Conservation (phyloP, 1,284 basidiomycete species). For the Naganishia liquefaciens region DNA sequence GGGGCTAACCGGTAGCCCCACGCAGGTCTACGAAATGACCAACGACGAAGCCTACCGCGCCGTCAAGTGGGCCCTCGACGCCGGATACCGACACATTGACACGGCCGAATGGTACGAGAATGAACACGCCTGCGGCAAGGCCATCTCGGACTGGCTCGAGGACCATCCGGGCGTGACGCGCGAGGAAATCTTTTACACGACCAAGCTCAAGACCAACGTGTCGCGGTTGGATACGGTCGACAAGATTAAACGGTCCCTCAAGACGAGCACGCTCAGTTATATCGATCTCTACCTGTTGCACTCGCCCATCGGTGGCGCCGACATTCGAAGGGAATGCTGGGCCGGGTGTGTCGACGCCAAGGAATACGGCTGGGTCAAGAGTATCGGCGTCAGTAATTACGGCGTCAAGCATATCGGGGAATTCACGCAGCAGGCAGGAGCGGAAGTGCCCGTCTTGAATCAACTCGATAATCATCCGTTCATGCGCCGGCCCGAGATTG, state of each 20-base stretch:
- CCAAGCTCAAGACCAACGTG: constrained; percentile 66
- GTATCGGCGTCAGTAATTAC: constrained; percentile 55
- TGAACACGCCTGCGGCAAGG: constrained; percentile 64
- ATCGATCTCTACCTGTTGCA: constrained; percentile 56
- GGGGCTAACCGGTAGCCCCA: constrained; percentile 29
- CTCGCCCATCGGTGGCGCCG: constrained; percentile 53
- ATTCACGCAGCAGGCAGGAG: constrained; percentile 37
- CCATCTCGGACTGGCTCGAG: constrained; percentile 39
- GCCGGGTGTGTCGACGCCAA: constrained; percentile 53
- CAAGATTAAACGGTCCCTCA: constrained; percentile 62
- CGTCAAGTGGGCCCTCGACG: constrained; percentile 66
- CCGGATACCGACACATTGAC: constrained; percentile 68
- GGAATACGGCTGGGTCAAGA: constrained; percentile 52
- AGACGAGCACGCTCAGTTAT: constrained; percentile 59
- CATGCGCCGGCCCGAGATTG: constrained; percentile 55
- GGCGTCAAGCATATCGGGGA: constrained; percentile 57
- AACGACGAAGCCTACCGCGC: constrained; percentile 62
- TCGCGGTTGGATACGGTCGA: constrained; percentile 59
- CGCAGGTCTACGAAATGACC: constrained; percentile 69
- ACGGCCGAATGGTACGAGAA: constrained; percentile 63
- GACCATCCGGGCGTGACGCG: constrained; percentile 54
- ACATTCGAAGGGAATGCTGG: constrained; percentile 55
- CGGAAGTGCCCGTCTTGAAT: constrained; percentile 52
- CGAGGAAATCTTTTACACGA: constrained; percentile 66
- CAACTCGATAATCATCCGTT: constrained; percentile 55